A percentile compares a stretch with the other conserved stretches of the same genome.
phyloP scores from a whole-genome alignment of 257 asterid species.

The Apocynum venetum region DNA sequence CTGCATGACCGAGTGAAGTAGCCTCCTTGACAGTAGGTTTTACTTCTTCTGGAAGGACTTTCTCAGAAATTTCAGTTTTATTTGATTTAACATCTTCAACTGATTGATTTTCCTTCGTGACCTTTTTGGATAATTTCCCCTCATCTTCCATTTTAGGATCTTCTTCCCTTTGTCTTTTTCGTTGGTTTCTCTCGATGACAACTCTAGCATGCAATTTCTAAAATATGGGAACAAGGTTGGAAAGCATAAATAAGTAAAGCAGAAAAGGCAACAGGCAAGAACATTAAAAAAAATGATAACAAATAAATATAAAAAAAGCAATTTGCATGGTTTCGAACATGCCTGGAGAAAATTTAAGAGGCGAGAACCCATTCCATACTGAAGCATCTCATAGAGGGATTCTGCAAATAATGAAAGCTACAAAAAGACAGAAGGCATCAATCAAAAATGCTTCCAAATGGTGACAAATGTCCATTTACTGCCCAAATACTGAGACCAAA shows the following conservation, averaged over 20 bases:
- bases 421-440: slow-evolving; percentile 15
- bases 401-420: slow-evolving; percentile 93
- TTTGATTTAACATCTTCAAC: slow-evolving; percentile 31
- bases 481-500: not conserved
- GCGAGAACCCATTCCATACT: slow-evolving; percentile 85
- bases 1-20: slow-evolving; percentile 21
- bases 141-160: slow-evolving; percentile 39
- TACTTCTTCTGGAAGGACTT: slow-evolving; percentile 25
- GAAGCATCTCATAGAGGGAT: slow-evolving; percentile 86
- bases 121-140: slow-evolving; percentile 50
- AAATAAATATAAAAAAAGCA: not conserved
- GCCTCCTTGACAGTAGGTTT: slow-evolving; percentile 29
- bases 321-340: slow-evolving; percentile 22
- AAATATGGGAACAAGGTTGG: slow-evolving; percentile 14
- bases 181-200: slow-evolving; percentile 55
- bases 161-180: slow-evolving; percentile 73
- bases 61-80: slow-evolving; percentile 19
- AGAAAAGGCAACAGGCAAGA: slow-evolving; percentile 8
- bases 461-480: not conserved
- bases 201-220: slow-evolving; percentile 59
- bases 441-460: not conserved
- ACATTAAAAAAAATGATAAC: not conserved
- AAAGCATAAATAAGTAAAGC: not conserved
- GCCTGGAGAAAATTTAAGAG: slow-evolving; percentile 88
- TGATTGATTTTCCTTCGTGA: slow-evolving; percentile 38